Conservation (phyloP, 2,329 filamentous ascomycete genomes). For the Fusarium hostae region DNA sequence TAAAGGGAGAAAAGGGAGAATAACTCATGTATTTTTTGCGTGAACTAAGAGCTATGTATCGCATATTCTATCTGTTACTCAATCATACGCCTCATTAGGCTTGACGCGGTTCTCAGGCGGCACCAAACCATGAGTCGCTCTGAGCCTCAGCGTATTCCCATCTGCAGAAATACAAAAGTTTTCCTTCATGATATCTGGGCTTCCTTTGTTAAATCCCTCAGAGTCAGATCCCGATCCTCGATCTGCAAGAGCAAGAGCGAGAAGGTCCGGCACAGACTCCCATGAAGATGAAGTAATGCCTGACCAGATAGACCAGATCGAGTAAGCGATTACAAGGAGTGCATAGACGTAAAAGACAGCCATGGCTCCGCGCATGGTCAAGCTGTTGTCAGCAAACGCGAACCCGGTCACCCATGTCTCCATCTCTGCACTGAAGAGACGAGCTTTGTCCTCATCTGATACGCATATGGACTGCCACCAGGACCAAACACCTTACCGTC, state of each 20-base stretch:
- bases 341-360: constrained; percentile 17
- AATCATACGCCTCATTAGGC: constrained; percentile 6
- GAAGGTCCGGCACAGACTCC: constrained; percentile 17
- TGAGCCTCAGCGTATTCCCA: not conserved
- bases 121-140: not conserved
- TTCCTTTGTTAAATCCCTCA: rapidly evolving
- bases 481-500: constrained; percentile 25
- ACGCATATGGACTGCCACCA: constrained; percentile 31
- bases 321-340: not conserved
- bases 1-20: not conserved
- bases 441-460: constrained; percentile 5
- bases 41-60: too few relatives aligned
- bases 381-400: constrained; percentile 28
- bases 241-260: constrained; percentile 9
- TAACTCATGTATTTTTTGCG: not conserved
- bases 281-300: constrained; percentile 17
- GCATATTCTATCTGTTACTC: not conserved
- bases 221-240: rapidly evolving
- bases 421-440: constrained; percentile 23
- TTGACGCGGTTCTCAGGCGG: not conserved
- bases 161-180: constrained; percentile 9
- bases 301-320: constrained; percentile 11
- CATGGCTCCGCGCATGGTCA: constrained; percentile 17
- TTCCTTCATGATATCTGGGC: not conserved
- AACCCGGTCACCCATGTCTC: constrained; percentile 36